Conservation (phyloP, 108 stramenopile genomes). For the Craspedostauros australis region DNA sequence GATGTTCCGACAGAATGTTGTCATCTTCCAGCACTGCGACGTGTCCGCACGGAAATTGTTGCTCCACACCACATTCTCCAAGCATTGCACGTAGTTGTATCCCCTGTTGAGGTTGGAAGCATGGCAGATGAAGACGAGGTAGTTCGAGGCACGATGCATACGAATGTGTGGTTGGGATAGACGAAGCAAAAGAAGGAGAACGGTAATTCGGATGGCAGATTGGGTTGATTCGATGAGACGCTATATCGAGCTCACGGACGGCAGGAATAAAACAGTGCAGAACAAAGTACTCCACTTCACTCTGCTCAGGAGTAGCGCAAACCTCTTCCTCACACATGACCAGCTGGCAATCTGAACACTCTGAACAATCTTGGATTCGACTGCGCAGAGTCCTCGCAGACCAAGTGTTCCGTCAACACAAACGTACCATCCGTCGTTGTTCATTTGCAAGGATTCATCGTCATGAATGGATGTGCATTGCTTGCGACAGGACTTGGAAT, state of each 20-base stretch:
- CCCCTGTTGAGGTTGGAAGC: slow-evolving; percentile 16
- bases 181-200: background rate
- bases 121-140: background rate
- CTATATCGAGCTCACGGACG: background rate
- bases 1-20: slow-evolving; percentile 42
- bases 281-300: background rate
- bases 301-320: too few species aligned
- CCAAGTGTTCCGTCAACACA: too few species aligned
- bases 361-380: too few species aligned
- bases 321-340: too few species aligned
- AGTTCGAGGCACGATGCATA: background rate
- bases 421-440: slow-evolving; percentile 47
- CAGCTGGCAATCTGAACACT: too few species aligned
- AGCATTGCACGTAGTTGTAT: slow-evolving; percentile 58
- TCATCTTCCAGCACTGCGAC: slow-evolving; percentile 44
- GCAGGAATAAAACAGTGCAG: background rate
- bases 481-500: slow-evolving; percentile 17
- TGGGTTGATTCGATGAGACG: background rate
- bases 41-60: slow-evolving; percentile 1
- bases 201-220: too few species aligned
- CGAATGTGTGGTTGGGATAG: too few species aligned
- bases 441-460: slow-evolving; percentile 4
- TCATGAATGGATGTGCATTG: slow-evolving; percentile 23
- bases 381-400: too few species aligned
- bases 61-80: slow-evolving; percentile 41